These are phyloP conservation scores for Chrysanthemum makinoi DNA, from an alignment of 129 eudicot species.

Conservation along the genomic window DNA sequence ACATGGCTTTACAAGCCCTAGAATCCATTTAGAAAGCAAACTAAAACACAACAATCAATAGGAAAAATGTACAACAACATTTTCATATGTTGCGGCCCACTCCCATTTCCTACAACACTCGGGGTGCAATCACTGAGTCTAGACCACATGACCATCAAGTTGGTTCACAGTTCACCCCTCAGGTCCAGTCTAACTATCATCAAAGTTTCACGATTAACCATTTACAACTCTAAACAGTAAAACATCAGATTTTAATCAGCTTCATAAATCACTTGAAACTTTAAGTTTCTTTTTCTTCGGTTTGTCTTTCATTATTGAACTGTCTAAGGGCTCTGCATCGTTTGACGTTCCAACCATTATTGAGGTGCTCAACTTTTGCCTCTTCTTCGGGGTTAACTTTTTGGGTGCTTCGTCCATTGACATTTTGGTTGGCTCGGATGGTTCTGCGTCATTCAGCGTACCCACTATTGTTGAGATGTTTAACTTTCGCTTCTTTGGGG, in stretches of 20 bases:
- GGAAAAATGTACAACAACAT: background rate
- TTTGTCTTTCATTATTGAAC: slow-evolving; percentile 39
- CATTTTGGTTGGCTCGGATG: background rate
- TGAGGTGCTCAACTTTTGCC: slow-evolving; percentile 25
- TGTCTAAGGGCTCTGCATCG: slow-evolving; percentile 31
- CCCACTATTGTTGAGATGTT: background rate
- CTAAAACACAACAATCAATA: background rate
- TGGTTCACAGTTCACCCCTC: background rate
- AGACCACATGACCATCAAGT: background rate
- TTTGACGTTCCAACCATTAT: slow-evolving; percentile 19
- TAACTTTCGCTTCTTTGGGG: background rate
- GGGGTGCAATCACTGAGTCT: background rate
- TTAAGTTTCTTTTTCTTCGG: slow-evolving; percentile 44
- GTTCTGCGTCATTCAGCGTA: too few relatives aligned
- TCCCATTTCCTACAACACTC: too few relatives aligned
- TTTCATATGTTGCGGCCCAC: background rate
- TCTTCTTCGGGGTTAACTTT: slow-evolving; percentile 22
- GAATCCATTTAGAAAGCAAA: background rate
- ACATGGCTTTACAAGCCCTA: background rate
- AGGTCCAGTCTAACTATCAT: slow-evolving; percentile 5
- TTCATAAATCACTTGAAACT: slow-evolving; percentile 31
- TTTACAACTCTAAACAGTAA: background rate
- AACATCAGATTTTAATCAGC: background rate
- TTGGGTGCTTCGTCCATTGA: slow-evolving; percentile 26
- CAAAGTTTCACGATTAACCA: slow-evolving; percentile 9